Conservation (phyloP, 2,329 filamentous ascomycete species). For the Scedosporium minutisporum region DNA sequence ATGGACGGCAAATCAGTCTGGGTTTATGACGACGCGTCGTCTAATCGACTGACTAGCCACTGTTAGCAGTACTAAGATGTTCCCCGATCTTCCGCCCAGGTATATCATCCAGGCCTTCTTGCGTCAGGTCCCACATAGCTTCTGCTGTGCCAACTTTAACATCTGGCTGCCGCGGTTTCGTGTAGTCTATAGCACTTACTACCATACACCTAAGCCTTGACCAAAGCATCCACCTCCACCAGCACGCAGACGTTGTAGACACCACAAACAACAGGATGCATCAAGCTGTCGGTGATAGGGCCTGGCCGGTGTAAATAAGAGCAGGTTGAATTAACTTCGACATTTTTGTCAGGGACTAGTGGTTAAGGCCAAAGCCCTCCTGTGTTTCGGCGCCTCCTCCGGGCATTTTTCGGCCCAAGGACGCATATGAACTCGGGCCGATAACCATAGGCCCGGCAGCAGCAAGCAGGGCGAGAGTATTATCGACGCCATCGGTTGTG, state of each 20-base stretch:
- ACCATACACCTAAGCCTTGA: background rate
- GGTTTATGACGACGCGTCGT: no score
- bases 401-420: background rate
- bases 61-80: background rate
- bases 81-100: background rate
- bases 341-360: background rate
- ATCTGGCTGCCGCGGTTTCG: background rate
- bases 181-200: background rate
- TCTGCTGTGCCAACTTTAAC: background rate
- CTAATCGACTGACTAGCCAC: no score
- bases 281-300: background rate
- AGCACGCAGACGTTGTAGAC: background rate
- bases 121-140: background rate
- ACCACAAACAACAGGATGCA: background rate
- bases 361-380: background rate
- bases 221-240: background rate
- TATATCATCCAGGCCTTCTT: background rate
- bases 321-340: background rate
- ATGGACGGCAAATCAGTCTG: no score
- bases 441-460: background rate
- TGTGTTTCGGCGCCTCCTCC: background rate
- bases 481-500: constrained; percentile 8
- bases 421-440: background rate
- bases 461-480: background rate
- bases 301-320: background rate